Percentiles rank a stretch among this genome's conserved stretches.
These are phyloP conservation scores for Colletotrichum godetiae DNA, from an alignment of 2,329 filamentous ascomycete genomes.

Conservation along the genomic window DNA sequence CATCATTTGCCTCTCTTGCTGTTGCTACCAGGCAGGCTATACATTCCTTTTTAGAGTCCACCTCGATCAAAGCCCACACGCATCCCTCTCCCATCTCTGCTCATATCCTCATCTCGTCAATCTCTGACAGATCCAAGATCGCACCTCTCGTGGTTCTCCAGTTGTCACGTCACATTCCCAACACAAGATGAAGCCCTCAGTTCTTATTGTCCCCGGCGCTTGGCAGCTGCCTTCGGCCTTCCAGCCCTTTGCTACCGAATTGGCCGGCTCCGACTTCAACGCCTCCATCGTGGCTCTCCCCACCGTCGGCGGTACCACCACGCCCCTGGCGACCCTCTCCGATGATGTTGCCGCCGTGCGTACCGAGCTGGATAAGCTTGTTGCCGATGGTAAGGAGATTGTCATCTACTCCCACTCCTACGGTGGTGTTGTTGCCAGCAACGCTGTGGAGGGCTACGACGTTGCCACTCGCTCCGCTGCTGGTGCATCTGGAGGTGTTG, in stretches of 20 bases:
- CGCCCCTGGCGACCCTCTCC: slow-evolving; percentile 38
- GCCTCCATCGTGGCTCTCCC: slow-evolving; percentile 46
- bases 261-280: slow-evolving; percentile 35
- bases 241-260: slow-evolving; percentile 27
- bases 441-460: slow-evolving; percentile 50
- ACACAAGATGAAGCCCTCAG: slow-evolving; percentile 36
- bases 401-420: slow-evolving; percentile 57
- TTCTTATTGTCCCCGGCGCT: slow-evolving; percentile 53
- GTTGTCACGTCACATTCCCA: background rate
- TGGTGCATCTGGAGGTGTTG: slow-evolving; percentile 51
- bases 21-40: slow-evolving; percentile 1
- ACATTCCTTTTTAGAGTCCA: slow-evolving; percentile 1
- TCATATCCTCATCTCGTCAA: background rate
- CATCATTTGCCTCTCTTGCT: background rate
- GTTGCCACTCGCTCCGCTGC: slow-evolving; percentile 44
- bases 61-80: background rate
- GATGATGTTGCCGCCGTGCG: slow-evolving; percentile 49
- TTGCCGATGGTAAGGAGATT: slow-evolving; percentile 51
- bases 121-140: slow-evolving; percentile 18
- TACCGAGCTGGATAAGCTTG: slow-evolving; percentile 41
- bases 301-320: slow-evolving; percentile 44
- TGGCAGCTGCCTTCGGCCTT: slow-evolving; percentile 50
- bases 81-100: background rate
- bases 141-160: background rate
- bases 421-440: slow-evolving; percentile 52